A percentile compares a stretch with the other conserved stretches of the same genome.
Conservation (phyloP, 768 basidiomycete genomes). For the Termitomyces sp. region DNA sequence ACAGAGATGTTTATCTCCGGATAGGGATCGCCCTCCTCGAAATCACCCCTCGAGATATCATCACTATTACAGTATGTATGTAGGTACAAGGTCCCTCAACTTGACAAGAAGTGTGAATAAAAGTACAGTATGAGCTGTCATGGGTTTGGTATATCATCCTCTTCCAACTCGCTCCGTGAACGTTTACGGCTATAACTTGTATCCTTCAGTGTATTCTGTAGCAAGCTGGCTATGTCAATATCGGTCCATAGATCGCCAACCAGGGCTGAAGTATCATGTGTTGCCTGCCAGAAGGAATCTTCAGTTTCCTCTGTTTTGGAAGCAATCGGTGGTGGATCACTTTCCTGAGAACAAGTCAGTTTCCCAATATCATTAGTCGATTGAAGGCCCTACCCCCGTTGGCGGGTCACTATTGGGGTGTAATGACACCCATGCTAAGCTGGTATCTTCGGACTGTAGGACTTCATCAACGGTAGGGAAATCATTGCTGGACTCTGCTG, state of each 20-base stretch:
- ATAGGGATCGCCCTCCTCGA: not conserved
- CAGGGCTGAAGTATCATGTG: conserved; percentile 1
- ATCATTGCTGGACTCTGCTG: conserved; percentile 2
- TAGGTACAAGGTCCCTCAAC: not conserved
- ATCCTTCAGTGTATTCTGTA: conserved; percentile 1
- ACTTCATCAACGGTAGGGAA: not conserved
- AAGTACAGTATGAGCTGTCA: not conserved
- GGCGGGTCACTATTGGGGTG: conserved; percentile 27
- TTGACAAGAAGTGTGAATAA: not conserved
- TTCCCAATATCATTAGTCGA: not conserved
- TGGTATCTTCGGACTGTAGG: conserved; percentile 15
- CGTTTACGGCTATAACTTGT: conserved; percentile 26
- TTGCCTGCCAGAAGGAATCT: conserved; percentile 2
- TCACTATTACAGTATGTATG: not conserved
- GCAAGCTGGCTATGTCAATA: conserved; percentile 5
- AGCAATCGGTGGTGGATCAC: not conserved
- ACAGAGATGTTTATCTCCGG: conserved; percentile 4
- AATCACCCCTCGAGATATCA: not conserved
- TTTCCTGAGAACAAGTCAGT: not conserved
- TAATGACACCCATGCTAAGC: conserved; percentile 41
- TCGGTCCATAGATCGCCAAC: conserved; percentile 10
- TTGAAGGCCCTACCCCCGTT: conserved; percentile 5
- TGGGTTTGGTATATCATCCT: conserved; percentile 16
- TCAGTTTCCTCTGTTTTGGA: not conserved
- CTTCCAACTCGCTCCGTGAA: conserved; percentile 21